Evolutionary conservation across 2,329 filamentous ascomycete species (phyloP).

Genomic region (Berkeleyomyces rouxiae): DNA sequence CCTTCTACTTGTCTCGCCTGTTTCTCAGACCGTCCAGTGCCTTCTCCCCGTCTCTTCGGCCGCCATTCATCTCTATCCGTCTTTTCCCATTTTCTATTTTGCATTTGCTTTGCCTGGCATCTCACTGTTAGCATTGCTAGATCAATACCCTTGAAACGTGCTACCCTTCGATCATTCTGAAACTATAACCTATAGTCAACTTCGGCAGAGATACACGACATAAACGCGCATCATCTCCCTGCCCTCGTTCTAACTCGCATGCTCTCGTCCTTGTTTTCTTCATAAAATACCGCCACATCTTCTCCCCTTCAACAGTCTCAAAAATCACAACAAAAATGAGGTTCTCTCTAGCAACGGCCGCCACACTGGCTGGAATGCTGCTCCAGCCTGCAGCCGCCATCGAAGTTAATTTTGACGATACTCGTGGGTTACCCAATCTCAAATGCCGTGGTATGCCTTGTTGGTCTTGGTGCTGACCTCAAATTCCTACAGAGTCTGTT

Average conservation of each 20-base stretch:
- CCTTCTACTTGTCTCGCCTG: constrained; percentile 11
- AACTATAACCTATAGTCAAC: neutral
- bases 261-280: neutral
- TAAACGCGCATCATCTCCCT: neutral
- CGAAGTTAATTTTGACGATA: constrained; percentile 20
- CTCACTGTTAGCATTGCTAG: neutral
- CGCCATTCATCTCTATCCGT: neutral
- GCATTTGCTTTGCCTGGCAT: neutral
- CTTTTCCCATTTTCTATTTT: neutral
- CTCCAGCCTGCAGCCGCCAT: constrained; percentile 10
- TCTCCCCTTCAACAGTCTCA: neutral
- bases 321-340: constrained; percentile 7
- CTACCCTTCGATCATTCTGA: neutral
- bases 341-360: constrained; percentile 9
- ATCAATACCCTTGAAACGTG: neutral
- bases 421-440: constrained; percentile 11
- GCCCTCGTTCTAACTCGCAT: neutral
- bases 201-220: neutral
- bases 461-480: constrained; percentile 16
- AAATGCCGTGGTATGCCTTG: neutral
- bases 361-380: constrained; percentile 10
- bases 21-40: neutral
- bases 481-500: constrained; percentile 30
- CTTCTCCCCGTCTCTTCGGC: neutral
- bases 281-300: neutral